Conservation (phyloP, 2,329 filamentous ascomycete species). For the Hypoxylon sp. region DNA sequence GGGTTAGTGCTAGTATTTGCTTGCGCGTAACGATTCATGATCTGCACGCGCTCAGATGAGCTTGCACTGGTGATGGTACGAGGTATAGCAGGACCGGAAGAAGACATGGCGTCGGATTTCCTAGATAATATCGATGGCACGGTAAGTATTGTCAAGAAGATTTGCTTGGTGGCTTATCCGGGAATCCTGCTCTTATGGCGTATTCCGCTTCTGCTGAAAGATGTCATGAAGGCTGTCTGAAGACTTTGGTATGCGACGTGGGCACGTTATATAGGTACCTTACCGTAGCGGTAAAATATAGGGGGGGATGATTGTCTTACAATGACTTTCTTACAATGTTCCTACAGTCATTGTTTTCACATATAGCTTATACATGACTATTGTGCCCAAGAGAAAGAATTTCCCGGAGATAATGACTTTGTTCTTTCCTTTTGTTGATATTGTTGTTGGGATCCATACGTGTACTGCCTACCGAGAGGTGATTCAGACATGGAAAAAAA, state of each 20-base stretch:
- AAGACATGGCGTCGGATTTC: neutral
- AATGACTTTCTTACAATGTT: too few species aligned
- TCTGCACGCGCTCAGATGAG: neutral
- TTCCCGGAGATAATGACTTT: too few species aligned
- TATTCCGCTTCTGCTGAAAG: neutral
- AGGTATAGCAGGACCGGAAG: neutral
- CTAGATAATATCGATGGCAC: neutral
- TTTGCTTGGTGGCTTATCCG: neutral
- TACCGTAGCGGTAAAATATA: neutral
- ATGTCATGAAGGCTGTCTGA: neutral
- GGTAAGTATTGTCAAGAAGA: neutral
- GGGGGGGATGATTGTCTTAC: too few species aligned
- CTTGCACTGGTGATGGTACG: neutral
- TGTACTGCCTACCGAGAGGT: neutral
- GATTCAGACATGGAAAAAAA: neutral
- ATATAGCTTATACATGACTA: too few species aligned
- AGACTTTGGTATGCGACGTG: neutral
- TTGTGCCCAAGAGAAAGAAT: too few species aligned
- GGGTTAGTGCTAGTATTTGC: neutral
- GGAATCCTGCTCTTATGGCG: neutral
- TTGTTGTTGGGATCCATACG: too few species aligned
- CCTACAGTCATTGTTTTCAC: too few species aligned
- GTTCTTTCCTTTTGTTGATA: too few species aligned
- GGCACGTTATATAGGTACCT: neutral
- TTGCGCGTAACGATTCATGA: neutral